Base-by-base conservation (phyloP, 495 filamentous ascomycete species). In the Aspergillus kassunensis region DNA sequence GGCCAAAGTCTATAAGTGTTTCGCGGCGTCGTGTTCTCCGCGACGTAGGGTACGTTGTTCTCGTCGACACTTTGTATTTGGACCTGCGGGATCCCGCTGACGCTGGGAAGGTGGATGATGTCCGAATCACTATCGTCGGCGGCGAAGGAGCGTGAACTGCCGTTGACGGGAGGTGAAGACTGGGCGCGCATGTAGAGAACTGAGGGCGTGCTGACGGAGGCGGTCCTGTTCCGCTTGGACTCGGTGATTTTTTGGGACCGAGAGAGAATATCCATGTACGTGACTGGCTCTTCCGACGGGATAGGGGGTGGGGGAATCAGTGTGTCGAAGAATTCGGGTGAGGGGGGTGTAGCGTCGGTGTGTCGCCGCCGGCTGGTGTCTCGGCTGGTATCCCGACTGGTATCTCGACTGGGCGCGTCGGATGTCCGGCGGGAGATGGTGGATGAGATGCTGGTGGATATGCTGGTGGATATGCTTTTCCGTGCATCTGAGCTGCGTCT, bases 151-250 rank as follows among this genome's bases (percentile, higher is more conserved):
- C 43, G 40, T 29, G 51, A 57, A 55, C 59, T 58, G 18, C 61
- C 57, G 8, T 45, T 53, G 8, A 59, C 59, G 2, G 63, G 56
- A 3, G 49, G 56, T 1, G 67, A 71, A 15, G 58, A 56, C 24
- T 73, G 68, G 11, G 72, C 72, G 36, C 69, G 69, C 67, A 75
- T 65, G 42, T 55, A 64, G 43, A 69, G 65, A n/a, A 73, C 57
- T 3, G 64, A 64, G n/a, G 58, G 56, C 2, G 50, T 41, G 19
- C 60, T 49, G 9, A 34, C 39, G 4, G 46, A 44, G 30, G 35
- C 33, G 11, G 9, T 19, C 0, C 51, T 40, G 13, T 19, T 52
- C 30, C 25, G 30, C n/a, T 45, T 55, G 16, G 50, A 25, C 6
- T 27, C 13, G 19, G 49, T 27, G 4, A 37, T 19, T 8, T 63